A percentile compares a stretch with the other conserved stretches of the same genome.
Evolutionary conservation across 306 rosid species (phyloP).

Genomic region (Lotus japonicus): DNA sequence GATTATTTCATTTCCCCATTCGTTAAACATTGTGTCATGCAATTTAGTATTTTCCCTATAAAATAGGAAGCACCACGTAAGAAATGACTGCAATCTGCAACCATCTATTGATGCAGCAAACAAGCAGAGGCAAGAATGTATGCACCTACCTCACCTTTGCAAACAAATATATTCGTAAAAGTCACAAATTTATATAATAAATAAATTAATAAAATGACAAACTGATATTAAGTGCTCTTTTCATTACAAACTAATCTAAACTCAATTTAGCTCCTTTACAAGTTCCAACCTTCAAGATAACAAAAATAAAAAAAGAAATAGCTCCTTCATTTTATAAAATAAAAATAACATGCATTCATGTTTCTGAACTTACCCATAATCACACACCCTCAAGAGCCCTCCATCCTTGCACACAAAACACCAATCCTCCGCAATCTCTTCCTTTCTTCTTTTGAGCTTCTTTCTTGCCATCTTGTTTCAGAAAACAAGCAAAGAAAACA

Average conservation of each 20-base stretch:
- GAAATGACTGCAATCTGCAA: background rate
- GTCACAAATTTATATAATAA: too few relatives aligned
- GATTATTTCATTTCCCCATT: too few relatives aligned
- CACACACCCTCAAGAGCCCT: constrained; percentile 44
- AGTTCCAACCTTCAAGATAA: too few relatives aligned
- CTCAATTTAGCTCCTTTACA: too few relatives aligned
- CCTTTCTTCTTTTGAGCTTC: constrained; percentile 32
- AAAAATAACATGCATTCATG: background rate
- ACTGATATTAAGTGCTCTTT: too few relatives aligned
- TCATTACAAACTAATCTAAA: too few relatives aligned
- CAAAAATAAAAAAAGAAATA: too few relatives aligned
- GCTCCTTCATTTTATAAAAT: background rate
- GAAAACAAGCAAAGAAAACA: too few relatives aligned
- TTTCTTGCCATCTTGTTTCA: constrained; percentile 29
- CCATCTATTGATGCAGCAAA: background rate
- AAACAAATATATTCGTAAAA: background rate
- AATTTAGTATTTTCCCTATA: too few relatives aligned
- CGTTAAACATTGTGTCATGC: too few relatives aligned
- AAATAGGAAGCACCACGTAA: background rate
- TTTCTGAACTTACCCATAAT: constrained; percentile 34
- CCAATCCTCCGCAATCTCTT: constrained; percentile 44
- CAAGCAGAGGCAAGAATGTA: too few relatives aligned
- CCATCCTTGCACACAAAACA: constrained; percentile 70
- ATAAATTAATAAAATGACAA: too few relatives aligned
- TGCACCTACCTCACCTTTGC: background rate